A percentile compares a stretch with the other conserved stretches of the same genome.
Conservation (phyloP, 176 grass and related monocot species). For the Thinopyrum elongatum region DNA sequence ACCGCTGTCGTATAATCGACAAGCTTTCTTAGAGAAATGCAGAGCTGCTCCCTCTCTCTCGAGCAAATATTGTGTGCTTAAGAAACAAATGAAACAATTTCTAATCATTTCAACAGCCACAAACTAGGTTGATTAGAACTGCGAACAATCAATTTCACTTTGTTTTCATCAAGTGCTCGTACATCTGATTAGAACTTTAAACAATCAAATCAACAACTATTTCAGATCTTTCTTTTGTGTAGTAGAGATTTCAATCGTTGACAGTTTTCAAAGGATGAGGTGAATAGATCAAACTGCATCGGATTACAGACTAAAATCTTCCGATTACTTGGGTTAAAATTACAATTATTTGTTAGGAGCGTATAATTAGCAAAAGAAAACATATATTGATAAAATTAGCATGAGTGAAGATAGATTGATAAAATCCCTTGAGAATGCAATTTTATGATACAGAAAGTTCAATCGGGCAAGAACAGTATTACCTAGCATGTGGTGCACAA, state of each 20-base stretch:
- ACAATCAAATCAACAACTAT: background rate
- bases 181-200: background rate
- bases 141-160: background rate
- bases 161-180: background rate
- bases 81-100: background rate
- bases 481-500: too few relatives aligned
- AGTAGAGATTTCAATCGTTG: background rate
- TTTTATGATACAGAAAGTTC: background rate
- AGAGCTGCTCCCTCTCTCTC: background rate
- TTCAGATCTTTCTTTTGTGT: background rate
- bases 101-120: background rate
- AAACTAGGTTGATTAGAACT: background rate
- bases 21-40: background rate
- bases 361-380: background rate
- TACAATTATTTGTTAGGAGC: background rate
- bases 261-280: background rate
- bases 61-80: background rate
- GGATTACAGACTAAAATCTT: background rate
- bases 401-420: background rate
- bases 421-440: background rate
- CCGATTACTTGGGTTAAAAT: background rate
- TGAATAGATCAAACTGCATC: background rate
- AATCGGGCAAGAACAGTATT: background rate
- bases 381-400: background rate
- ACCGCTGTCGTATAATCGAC: background rate